Evolutionary conservation across 2,329 filamentous ascomycete genomes (phyloP).

Genomic region (Cryphonectria naterciae): DNA sequence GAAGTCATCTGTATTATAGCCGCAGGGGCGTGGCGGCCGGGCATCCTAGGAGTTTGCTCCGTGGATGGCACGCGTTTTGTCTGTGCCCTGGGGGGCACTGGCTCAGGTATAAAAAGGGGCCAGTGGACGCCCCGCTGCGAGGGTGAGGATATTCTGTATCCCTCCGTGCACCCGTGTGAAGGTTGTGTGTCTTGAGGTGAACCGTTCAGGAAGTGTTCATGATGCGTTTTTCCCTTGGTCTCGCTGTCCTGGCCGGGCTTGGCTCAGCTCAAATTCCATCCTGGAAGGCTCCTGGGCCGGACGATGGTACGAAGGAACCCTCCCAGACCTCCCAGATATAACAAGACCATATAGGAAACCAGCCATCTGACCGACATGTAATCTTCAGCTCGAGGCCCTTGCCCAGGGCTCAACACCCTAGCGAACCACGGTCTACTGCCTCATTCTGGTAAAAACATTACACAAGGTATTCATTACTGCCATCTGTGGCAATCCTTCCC

Average conservation of each 20-base stretch:
- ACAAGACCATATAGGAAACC: not conserved
- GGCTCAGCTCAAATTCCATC: constrained; percentile 13
- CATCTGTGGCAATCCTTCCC: not conserved
- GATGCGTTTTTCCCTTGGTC: not conserved
- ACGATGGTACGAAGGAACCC: constrained; percentile 12
- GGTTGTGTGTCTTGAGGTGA: not conserved
- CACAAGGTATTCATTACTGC: constrained; percentile 2
- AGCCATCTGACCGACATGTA: not conserved
- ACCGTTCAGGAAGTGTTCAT: not conserved
- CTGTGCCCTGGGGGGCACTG: not conserved
- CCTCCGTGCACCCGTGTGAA: not conserved
- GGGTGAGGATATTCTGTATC: not conserved
- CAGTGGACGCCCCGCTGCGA: not conserved
- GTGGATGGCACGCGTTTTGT: not conserved
- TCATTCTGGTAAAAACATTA: constrained; percentile 22
- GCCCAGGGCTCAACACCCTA: constrained; percentile 21
- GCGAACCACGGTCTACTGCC: constrained; percentile 27
- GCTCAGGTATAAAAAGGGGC: not conserved
- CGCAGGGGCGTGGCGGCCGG: not conserved
- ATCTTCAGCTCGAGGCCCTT: constrained; percentile 16
- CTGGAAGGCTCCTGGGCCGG: constrained; percentile 17
- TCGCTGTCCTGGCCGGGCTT: constrained; percentile 1
- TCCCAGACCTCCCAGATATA: not conserved
- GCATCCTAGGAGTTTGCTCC: not conserved
- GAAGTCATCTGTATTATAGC: not conserved